phyloP scores from a whole-genome alignment of 2,329 filamentous ascomycete species.

The Neofusicoccum parvum region DNA sequence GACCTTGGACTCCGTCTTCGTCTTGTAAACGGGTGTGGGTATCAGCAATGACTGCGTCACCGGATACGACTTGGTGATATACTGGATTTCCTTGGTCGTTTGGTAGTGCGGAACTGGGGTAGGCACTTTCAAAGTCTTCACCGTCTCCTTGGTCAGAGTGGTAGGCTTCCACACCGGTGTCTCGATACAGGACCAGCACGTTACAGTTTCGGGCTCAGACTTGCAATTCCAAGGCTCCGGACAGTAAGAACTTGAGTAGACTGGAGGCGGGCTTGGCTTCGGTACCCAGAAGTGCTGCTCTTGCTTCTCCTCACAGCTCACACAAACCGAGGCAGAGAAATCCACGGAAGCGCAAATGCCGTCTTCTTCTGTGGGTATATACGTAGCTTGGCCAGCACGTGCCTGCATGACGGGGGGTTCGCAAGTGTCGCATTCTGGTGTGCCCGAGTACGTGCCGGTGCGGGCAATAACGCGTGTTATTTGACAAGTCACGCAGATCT shows the following conservation, averaged over 20 bases:
- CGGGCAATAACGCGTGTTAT: background rate
- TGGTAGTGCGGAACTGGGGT: background rate
- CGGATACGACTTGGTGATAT: background rate
- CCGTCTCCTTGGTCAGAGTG: background rate
- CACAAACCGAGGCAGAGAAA: background rate
- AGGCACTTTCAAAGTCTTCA: background rate
- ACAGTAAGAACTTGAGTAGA: background rate
- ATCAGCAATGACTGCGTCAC: background rate
- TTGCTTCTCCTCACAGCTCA: background rate
- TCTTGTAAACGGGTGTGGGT: background rate
- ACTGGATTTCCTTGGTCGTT: background rate
- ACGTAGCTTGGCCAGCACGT: background rate
- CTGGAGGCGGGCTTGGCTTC: background rate
- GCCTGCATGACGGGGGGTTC: background rate
- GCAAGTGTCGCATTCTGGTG: background rate
- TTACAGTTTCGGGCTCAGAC: background rate
- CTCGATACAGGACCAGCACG: background rate
- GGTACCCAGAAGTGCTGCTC: conserved; percentile 4
- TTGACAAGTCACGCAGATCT: background rate
- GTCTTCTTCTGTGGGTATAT: background rate
- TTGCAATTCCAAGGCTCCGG: background rate
- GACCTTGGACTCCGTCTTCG: background rate
- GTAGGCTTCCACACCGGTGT: background rate
- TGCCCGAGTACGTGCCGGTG: background rate
- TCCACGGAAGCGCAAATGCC: background rate